A percentile compares a stretch with the other conserved stretches of the same genome.
Conservation (phyloP, 2,329 filamentous ascomycete genomes). For the Paecilomyces sp. region DNA sequence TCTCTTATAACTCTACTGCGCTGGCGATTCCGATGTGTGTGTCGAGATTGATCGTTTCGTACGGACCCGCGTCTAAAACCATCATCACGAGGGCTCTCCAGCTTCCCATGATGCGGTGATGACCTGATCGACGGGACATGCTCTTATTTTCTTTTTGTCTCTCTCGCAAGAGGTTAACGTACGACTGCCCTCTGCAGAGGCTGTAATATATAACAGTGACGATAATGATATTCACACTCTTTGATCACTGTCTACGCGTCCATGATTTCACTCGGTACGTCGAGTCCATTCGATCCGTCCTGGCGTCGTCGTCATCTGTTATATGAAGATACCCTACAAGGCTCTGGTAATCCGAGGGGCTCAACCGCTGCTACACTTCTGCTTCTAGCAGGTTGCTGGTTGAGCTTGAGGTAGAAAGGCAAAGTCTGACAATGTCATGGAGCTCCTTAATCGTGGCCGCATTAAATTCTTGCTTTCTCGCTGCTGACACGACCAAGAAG, state of each 20-base stretch:
- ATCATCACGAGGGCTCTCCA: conserved; percentile 58
- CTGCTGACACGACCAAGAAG: neutral
- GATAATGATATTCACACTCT: neutral
- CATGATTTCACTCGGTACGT: conserved; percentile 5
- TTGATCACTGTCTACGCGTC: neutral
- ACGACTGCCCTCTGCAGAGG: neutral
- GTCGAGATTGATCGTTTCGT: conserved; percentile 55
- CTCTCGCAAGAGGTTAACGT: no score
- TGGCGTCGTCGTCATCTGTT: neutral
- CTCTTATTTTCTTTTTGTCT: conserved; percentile 8
- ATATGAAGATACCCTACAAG: conserved; percentile 30
- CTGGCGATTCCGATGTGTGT: conserved; percentile 64
- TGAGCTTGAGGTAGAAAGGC: conserved; percentile 37
- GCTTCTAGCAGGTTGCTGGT: conserved; percentile 25
- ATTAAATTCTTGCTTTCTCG: neutral
- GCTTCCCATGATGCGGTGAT: conserved; percentile 39
- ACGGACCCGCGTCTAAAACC: conserved; percentile 66
- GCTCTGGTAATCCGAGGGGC: conserved; percentile 40
- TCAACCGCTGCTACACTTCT: conserved; percentile 30
- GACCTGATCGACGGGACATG: conserved; percentile 40
- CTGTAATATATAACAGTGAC: neutral
- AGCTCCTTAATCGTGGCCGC: neutral
- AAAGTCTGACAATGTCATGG: conserved; percentile 31
- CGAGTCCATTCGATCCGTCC: conserved; percentile 4
- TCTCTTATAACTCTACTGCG: conserved; percentile 46